These are phyloP conservation scores for Phytophthora multivora DNA, from an alignment of 352 stramenopile species.

Conservation along the genomic window DNA sequence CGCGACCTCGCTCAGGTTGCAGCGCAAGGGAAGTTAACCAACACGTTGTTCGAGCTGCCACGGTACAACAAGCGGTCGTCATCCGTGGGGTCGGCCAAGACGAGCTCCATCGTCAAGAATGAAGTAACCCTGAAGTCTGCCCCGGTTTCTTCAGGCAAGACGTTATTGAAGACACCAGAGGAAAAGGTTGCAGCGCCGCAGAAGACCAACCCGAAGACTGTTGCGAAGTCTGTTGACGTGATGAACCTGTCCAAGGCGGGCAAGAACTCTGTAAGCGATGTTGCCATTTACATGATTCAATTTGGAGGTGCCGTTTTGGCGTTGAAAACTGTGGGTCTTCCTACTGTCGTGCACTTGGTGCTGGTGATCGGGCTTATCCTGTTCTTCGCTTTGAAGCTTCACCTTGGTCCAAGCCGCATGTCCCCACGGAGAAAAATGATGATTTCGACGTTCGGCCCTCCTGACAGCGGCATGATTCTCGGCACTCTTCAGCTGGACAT, in stretches of 20 bases:
- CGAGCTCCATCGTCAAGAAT: slow-evolving; percentile 6
- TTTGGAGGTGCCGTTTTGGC: slow-evolving; percentile 55
- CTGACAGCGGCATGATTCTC: slow-evolving; percentile 70
- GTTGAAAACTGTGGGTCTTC: slow-evolving; percentile 51
- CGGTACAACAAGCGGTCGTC: slow-evolving; percentile 13
- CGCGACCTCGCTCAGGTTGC: slow-evolving; percentile 39
- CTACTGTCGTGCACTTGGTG: slow-evolving; percentile 47
- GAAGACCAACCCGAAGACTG: slow-evolving; percentile 5
- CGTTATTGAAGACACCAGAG: neutral
- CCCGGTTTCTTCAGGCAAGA: slow-evolving; percentile 6
- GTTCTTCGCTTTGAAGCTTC: slow-evolving; percentile 59
- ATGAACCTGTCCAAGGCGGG: slow-evolving; percentile 31
- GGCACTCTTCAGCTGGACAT: slow-evolving; percentile 73
- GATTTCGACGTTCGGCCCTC: slow-evolving; percentile 65
- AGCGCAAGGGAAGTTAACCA: slow-evolving; percentile 48
- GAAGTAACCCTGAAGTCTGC: neutral
- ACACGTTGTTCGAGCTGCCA: slow-evolving; percentile 45
- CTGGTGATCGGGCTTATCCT: slow-evolving; percentile 49
- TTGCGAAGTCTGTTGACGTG: slow-evolving; percentile 9
- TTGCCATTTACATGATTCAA: slow-evolving; percentile 54
- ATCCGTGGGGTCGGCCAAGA: slow-evolving; percentile 18
- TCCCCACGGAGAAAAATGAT: slow-evolving; percentile 68
- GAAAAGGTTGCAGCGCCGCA: neutral
- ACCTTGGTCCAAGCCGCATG: slow-evolving; percentile 65
- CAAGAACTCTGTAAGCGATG: slow-evolving; percentile 42